phyloP scores from a whole-genome alignment of 768 basidiomycete genomes.

The Rossbeevera mucosa region DNA sequence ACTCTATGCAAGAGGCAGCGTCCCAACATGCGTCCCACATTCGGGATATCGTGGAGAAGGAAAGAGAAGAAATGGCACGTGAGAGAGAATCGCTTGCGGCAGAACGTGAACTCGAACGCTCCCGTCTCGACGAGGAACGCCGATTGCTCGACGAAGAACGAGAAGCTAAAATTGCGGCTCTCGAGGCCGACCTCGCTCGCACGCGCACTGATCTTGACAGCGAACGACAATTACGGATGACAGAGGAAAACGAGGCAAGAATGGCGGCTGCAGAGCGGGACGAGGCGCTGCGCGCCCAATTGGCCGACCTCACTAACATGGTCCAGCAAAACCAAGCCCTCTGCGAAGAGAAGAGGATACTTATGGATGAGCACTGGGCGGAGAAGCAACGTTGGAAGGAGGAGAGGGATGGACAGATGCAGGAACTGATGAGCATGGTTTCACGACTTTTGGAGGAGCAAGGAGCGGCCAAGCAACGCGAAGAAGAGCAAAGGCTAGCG shows the following conservation, averaged over 20 bases:
- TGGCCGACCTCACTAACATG: slow-evolving; percentile 68
- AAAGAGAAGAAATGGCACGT: slow-evolving; percentile 54
- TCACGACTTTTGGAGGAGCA: slow-evolving; percentile 54
- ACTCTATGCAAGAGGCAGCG: slow-evolving; percentile 48
- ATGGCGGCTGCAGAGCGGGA: slow-evolving; percentile 62
- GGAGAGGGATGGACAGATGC: slow-evolving; percentile 54
- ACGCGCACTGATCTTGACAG: slow-evolving; percentile 57
- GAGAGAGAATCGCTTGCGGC: slow-evolving; percentile 51
- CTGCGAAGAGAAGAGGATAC: slow-evolving; percentile 53
- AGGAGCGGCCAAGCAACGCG: slow-evolving; percentile 44
- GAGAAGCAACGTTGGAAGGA: slow-evolving; percentile 57
- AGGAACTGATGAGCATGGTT: slow-evolving; percentile 59
- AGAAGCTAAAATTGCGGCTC: slow-evolving; percentile 48
- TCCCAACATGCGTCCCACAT: slow-evolving; percentile 55
- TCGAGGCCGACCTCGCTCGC: slow-evolving; percentile 60
- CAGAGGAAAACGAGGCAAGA: slow-evolving; percentile 58
- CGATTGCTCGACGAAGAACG: slow-evolving; percentile 44
- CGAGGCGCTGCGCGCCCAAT: slow-evolving; percentile 53
- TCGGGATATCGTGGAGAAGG: slow-evolving; percentile 50
- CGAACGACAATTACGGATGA: slow-evolving; percentile 53
- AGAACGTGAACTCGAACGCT: slow-evolving; percentile 51
- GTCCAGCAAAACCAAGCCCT: slow-evolving; percentile 63
- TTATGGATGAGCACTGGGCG: slow-evolving; percentile 58
- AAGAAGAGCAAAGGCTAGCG: slow-evolving; percentile 50
- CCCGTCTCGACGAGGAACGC: slow-evolving; percentile 48